Base-by-base conservation (phyloP, 179 eudicot species). In the Vitellaria paradoxa region DNA sequence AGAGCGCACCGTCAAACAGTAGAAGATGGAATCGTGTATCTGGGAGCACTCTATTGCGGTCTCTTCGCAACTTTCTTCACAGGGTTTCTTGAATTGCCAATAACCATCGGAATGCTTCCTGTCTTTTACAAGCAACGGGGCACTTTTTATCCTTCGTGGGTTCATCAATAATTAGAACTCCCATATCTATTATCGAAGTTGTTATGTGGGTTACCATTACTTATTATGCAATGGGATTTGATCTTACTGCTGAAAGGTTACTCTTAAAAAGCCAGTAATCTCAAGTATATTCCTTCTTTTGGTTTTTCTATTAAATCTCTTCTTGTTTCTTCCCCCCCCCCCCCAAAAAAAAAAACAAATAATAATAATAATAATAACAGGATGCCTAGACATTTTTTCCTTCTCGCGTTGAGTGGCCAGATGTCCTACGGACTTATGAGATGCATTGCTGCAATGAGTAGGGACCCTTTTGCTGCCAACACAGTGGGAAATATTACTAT, bases 391-490 rank as follows among this genome's bases (percentile, higher is more conserved):
- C 87, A 82, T 20, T 87, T 81, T 73, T 68, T 92, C 9, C 45
- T 90, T n/a, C 76, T 92, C 2, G 57, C 83, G n/a, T 77, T 85
- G 49, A 73, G 85, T 37, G 82, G 79, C 75, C 92, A 89, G 72
- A 84, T 84, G 80, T 86, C 94, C 57, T 81, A 87, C 47, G 83
- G 78, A 74, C 82, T 92, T 59, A 90, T 90, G 73, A 82, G 94
- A 70, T 65, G 85, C 68, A 83, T 82, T 63, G 97, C 85, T 59
- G 89, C 91, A 17, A 26, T 88, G 23, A 94, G 94, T 57, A 89
- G 97, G 81, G 81, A 73, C 75, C 83, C 85, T 88, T 85, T 86
- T 53, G 74, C 90, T 65, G 91, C 92, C 14, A 86, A 83, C 78
- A 86, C 94, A 24, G 92, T 90, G 23, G 72, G 88, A 20, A 57